Conservation (phyloP, 441 rosid genomes). For the Syzygium syzygioides region DNA sequence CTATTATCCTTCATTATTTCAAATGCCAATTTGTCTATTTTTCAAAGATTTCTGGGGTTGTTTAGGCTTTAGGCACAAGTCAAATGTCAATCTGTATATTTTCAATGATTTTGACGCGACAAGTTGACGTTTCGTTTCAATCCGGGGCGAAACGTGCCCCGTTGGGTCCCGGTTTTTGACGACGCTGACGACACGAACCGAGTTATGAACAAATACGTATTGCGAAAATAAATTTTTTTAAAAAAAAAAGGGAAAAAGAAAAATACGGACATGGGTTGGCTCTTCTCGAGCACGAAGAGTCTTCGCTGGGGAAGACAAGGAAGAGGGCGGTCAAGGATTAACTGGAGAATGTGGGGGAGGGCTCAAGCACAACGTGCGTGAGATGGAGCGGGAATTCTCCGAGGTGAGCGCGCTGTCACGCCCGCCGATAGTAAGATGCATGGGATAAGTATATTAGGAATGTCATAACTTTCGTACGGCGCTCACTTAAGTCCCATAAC, state of each 20-base stretch:
- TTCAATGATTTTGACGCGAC: background rate
- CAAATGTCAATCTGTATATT: background rate
- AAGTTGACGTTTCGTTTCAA: background rate
- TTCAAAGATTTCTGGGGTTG: too few relatives aligned
- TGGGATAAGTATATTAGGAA: background rate
- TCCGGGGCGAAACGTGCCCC: background rate
- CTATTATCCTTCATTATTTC: too few relatives aligned
- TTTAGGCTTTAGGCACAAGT: background rate
- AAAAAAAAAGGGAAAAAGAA: rapidly evolving
- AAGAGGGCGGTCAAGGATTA: background rate
- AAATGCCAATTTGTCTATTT: too few relatives aligned
- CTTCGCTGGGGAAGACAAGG: background rate
- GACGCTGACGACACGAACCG: background rate
- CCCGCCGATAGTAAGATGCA: background rate
- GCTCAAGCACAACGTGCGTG: background rate
- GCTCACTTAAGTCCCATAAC: too few relatives aligned
- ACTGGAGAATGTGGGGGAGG: background rate
- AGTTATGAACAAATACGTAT: background rate
- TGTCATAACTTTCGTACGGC: too few relatives aligned
- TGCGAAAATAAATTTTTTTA: background rate
- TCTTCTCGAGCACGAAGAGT: background rate
- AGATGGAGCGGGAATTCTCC: background rate
- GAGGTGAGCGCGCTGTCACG: background rate
- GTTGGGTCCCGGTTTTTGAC: background rate
- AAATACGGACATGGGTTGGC: background rate